These are phyloP conservation scores for Fusarium mexicanum DNA, from an alignment of 2,329 filamentous ascomycete species.

Conservation along the genomic window DNA sequence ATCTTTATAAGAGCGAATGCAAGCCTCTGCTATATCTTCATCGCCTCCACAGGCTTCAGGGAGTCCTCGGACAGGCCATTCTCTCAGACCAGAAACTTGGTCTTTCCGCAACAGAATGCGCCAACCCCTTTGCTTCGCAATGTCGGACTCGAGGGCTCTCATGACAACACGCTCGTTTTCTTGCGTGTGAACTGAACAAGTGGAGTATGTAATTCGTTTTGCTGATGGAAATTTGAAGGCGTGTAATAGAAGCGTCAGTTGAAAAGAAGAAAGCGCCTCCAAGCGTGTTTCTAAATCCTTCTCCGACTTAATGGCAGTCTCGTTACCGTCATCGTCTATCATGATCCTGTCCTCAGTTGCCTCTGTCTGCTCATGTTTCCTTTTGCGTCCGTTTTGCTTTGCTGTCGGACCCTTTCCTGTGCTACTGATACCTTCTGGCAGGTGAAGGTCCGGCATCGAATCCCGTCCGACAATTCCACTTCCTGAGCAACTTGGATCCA, in stretches of 20 bases:
- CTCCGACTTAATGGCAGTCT: slow-evolving; percentile 61
- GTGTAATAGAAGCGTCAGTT: slow-evolving; percentile 82
- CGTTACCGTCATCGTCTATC: slow-evolving; percentile 68
- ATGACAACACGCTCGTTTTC: slow-evolving; percentile 91
- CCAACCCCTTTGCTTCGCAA: slow-evolving; percentile 78
- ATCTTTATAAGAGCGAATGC: slow-evolving; percentile 82
- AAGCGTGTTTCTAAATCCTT: slow-evolving; percentile 72
- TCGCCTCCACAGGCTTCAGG: slow-evolving; percentile 60
- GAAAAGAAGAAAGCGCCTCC: slow-evolving; percentile 79
- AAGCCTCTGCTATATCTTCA: slow-evolving; percentile 72
- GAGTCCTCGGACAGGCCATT: slow-evolving; percentile 76
- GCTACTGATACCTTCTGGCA: slow-evolving; percentile 55
- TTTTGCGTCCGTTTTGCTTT: slow-evolving; percentile 53
- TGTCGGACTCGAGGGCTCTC: slow-evolving; percentile 72
- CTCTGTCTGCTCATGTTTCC: slow-evolving; percentile 55
- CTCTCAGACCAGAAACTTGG: slow-evolving; percentile 79
- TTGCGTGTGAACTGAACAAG: slow-evolving; percentile 85
- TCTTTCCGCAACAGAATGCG: slow-evolving; percentile 74
- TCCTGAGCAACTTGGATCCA: slow-evolving; percentile 95
- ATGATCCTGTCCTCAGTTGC: slow-evolving; percentile 50
- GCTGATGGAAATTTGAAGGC: slow-evolving; percentile 84
- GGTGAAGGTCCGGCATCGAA: slow-evolving; percentile 74
- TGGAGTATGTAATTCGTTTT: slow-evolving; percentile 85
- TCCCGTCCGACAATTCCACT: slow-evolving; percentile 94
- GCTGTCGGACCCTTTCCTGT: slow-evolving; percentile 22